Conservation (phyloP, 441 rosid genomes). For the Corymbia citriodora region DNA sequence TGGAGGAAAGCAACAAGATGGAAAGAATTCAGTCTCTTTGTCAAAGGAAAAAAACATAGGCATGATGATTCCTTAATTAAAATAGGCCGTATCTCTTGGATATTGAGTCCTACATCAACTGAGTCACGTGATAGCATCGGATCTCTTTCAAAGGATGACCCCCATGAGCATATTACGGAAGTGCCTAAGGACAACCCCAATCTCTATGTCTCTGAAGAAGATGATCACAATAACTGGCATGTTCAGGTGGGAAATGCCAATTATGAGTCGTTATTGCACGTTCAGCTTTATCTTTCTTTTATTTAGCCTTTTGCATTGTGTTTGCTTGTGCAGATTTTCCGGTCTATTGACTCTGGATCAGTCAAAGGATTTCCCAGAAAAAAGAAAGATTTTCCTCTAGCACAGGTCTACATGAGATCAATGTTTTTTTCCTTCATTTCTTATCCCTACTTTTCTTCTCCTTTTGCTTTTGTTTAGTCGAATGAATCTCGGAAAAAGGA, state of each 20-base stretch:
- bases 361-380: slow-evolving; percentile 79
- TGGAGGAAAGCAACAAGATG: slow-evolving; percentile 81
- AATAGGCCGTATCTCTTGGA: slow-evolving; percentile 86
- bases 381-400: slow-evolving; percentile 25
- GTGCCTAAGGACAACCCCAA: slow-evolving; percentile 62
- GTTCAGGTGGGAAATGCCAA: slow-evolving; percentile 55
- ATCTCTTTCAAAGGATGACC: neutral
- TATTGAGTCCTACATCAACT: slow-evolving; percentile 49
- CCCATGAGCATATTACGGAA: slow-evolving; percentile 31
- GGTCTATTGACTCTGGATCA: slow-evolving; percentile 90
- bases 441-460: neutral
- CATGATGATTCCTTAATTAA: slow-evolving; percentile 74
- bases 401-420: slow-evolving; percentile 37
- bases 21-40: slow-evolving; percentile 54
- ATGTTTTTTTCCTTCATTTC: neutral
- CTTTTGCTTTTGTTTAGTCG: neutral
- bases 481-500: neutral
- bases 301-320: neutral
- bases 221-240: slow-evolving; percentile 79
- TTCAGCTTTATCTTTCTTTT: neutral
- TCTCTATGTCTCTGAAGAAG: slow-evolving; percentile 44
- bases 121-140: neutral
- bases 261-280: neutral
- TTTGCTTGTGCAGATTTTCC: slow-evolving; percentile 49
- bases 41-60: slow-evolving; percentile 51